These are phyloP conservation scores for Coemansia asiatica DNA, from an alignment of 192 early-diverging fungal species.

Conservation along the genomic window DNA sequence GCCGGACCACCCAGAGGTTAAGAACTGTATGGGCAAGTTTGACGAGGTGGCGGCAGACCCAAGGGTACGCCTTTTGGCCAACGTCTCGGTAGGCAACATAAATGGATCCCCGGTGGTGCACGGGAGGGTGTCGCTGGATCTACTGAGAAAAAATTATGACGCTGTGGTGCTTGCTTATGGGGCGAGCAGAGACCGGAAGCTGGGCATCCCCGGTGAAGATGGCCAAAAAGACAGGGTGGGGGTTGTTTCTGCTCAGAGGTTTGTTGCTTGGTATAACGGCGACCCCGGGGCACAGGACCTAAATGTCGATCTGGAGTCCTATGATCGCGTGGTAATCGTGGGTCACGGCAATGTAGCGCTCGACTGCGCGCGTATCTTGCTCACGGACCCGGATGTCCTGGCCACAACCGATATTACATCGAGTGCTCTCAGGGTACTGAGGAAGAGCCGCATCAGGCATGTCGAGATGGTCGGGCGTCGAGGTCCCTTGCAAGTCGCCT, in stretches of 20 bases:
- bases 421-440: conserved; percentile 65
- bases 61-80: conserved; percentile 78
- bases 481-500: conserved; percentile 89
- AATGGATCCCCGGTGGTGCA: too few species aligned
- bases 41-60: conserved; percentile 69
- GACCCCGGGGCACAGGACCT: conserved; percentile 66
- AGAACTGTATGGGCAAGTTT: conserved; percentile 79
- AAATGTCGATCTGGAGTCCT: conserved; percentile 59
- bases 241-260: conserved; percentile 73
- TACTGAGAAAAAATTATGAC: conserved; percentile 66
- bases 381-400: conserved; percentile 69
- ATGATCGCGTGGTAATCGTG: conserved; percentile 78
- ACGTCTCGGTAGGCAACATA: conserved; percentile 64
- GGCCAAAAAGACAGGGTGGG: conserved; percentile 27
- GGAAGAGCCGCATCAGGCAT: conserved; percentile 69
- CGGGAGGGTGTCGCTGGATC: conserved; percentile 52
- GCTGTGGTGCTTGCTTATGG: conserved; percentile 86
- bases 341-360: conserved; percentile 96
- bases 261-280: conserved; percentile 98
- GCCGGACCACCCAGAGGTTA: conserved; percentile 96
- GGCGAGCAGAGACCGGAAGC: conserved; percentile 67
- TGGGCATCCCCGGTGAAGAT: conserved; percentile 73
- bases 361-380: conserved; percentile 85
- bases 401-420: conserved; percentile 84
- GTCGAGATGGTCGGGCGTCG: conserved; percentile 87